Evolutionary conservation across 768 basidiomycete genomes (phyloP), one percentile per base, ranked within the genome.

Genomic region (Tulasnella calospora): DNA sequence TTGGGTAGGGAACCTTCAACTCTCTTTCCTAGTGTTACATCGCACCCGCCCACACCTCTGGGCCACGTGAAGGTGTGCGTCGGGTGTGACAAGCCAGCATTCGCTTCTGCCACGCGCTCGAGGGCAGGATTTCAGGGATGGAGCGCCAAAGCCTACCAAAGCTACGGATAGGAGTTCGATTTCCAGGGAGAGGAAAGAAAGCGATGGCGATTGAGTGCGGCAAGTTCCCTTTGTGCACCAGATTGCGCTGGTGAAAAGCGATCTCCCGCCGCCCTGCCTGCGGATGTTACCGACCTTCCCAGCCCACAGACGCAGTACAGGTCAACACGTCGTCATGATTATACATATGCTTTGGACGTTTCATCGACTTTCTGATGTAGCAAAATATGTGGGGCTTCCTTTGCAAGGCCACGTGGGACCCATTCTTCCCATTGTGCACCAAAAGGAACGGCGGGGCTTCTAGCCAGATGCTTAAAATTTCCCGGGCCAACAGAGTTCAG

Each of bases 81-180:
- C 33, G 61, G 61, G 17, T 67, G 61, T 67, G 61, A 67, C 13
- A 35, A 30, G 27, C 61, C 30, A 51, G 7, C 61, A 35, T 13
- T 27, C 15, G 61, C 61, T 67, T 67, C 61, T 67, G 61, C 61
- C 61, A 67, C 61, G 61, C 61, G 61, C 61, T 15, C 61, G 61
- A 67, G 61, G 61, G 30, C 33, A 35, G 61, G 9, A 35, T 17
- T 67, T 35, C 61, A 67, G 33, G 61, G 61, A 5, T 27, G 23
- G 61, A 33, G 19, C 33, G 13, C 61, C 4, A 33, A 67, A 33
- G 23, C 35, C 61, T 67, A 27, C 61, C 27, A 27, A 12, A 67
- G 23, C 10, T 30, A 33, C 19, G 33, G 30, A 67, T 67, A 67
- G 61, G 61, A 33, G 61, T 67, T 12, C 61, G 19, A 17, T 23